Evolutionary conservation across 768 basidiomycete genomes (phyloP).

Genomic region (Tulasnella calospora): DNA sequence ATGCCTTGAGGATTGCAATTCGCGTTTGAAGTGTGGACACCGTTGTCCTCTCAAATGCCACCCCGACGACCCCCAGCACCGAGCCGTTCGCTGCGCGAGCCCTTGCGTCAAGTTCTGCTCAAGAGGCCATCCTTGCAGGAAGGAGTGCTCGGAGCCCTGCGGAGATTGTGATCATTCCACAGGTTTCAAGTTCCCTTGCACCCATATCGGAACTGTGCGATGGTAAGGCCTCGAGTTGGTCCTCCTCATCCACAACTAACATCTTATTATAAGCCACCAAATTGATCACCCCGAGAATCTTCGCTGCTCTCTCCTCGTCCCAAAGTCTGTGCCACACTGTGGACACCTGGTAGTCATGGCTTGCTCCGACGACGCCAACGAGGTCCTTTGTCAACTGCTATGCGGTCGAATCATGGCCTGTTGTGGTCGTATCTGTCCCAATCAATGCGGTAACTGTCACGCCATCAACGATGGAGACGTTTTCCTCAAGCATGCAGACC

Average conservation of each 20-base stretch:
- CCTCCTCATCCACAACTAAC: neutral
- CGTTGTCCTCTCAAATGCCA: conserved; percentile 18
- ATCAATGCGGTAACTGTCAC: conserved; percentile 51
- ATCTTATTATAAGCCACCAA: conserved; percentile 42
- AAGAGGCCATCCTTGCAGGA: conserved; percentile 11
- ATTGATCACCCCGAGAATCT: conserved; percentile 46
- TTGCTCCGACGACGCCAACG: conserved; percentile 46
- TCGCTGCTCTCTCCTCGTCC: conserved; percentile 43
- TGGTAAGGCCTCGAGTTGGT: neutral
- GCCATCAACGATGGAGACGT: conserved; percentile 27
- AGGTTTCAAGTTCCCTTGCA: conserved; percentile 50
- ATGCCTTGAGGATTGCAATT: conserved; percentile 45
- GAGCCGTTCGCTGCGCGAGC: neutral
- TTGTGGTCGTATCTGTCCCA: conserved; percentile 49
- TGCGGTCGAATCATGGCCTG: conserved; percentile 50
- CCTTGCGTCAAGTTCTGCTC: conserved; percentile 8
- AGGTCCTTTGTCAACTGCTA: conserved; percentile 39
- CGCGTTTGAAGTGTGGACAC: conserved; percentile 13
- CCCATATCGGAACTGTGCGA: neutral
- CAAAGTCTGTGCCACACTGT: conserved; percentile 47
- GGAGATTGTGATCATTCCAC: conserved; percentile 40
- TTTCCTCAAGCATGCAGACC: conserved; percentile 40
- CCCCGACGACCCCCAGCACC: conserved; percentile 8
- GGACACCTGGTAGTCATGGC: conserved; percentile 42
- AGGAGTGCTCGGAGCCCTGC: conserved; percentile 3